Evolutionary conservation across 345 rosid species (phyloP), one percentile per base, ranked within the genome.

Genomic region (Physaria fendleri): DNA sequence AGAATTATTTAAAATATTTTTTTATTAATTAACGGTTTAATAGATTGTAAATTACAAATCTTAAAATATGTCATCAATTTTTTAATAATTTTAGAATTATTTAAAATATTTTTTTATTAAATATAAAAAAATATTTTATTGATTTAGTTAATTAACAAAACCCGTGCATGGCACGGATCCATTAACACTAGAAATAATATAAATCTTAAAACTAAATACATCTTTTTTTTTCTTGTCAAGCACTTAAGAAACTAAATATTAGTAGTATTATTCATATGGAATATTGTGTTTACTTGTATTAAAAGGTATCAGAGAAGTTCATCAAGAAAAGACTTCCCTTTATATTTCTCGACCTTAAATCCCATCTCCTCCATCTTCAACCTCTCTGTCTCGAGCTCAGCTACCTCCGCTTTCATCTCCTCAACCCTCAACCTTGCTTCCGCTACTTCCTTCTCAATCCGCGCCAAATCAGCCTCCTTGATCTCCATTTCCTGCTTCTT

Each of bases 251-350:
- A 50, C 49, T 49, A 50, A 14, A 42, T 35, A 53, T 43, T 64
- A 29, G 4, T 48, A 48, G n/a, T n/a, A n/a, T 48, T 8, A 53
- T 5, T 41, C 43, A 9, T 21, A 4, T 30, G 6, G 7, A 34
- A 29, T 54, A 64, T 53, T 54, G 28, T 9, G 8, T 33, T 43
- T 64, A 43, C 61, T 53, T 24, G 12, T 63, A 43, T 65, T 27
- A 65, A 56, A 46, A 33, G 33, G n/a, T 17, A 59, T 79, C 65
- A 83, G 50, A 88, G 68, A 41, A 83, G 79, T 68, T 79, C 81
- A 45, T 83, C 83, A 55, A 75, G 74, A 65, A 75, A 52, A 2
- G 83, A 38, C 50, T 75, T 82, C 16, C 80, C 76, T 30, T 74
- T 78, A 61, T 69, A 80, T 52, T 74, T 82, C 12, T 79, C 84